These are phyloP conservation scores for Diospyros lotus DNA, from an alignment of 148 eudicot species.

Conservation along the genomic window DNA sequence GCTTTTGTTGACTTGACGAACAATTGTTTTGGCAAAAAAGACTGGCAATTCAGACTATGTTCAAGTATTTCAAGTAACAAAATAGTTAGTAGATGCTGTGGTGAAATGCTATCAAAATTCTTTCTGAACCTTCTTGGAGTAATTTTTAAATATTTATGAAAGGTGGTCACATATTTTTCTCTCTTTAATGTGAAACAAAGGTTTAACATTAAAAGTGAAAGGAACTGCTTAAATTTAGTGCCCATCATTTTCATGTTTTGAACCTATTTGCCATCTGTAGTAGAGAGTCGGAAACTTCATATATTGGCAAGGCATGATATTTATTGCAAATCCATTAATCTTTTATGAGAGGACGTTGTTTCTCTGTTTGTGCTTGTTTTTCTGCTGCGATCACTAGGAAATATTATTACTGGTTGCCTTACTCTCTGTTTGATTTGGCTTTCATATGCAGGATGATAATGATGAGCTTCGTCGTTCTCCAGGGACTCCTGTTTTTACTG, in stretches of 20 bases:
- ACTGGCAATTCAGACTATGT: neutral
- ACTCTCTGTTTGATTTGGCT: neutral
- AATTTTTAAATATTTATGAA: neutral
- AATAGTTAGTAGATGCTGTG: no score
- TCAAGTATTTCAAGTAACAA: neutral
- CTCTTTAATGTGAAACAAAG: no score
- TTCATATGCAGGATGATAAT: conserved; percentile 65
- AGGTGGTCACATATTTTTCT: neutral
- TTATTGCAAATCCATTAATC: neutral
- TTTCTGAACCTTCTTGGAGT: neutral
- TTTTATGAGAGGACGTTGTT: neutral
- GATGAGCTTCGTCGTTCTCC: conserved; percentile 97
- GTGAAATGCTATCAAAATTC: no score
- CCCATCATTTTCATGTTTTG: neutral
- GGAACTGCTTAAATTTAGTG: neutral
- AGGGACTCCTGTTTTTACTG: conserved; percentile 97
- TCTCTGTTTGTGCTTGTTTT: neutral
- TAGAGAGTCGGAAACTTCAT: neutral
- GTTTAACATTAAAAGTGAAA: neutral
- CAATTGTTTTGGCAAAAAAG: neutral
- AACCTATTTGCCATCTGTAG: neutral
- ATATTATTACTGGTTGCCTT: neutral
- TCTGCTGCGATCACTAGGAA: neutral
- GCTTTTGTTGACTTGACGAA: no score
- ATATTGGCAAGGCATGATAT: neutral